Conservation (phyloP, 441 rosid genomes). For the Hura crepitans region DNA sequence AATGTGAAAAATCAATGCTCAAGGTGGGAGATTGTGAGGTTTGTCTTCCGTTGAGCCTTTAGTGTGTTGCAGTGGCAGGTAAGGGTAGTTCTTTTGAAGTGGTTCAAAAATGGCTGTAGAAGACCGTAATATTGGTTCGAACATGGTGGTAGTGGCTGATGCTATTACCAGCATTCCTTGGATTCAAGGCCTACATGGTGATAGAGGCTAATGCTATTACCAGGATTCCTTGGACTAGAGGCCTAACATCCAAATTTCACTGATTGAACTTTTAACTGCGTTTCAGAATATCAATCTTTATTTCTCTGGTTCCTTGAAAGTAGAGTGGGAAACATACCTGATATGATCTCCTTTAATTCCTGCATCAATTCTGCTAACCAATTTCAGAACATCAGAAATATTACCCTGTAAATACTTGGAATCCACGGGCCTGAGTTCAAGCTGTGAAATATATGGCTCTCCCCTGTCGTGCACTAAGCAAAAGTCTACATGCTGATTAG, state of each 20-base stretch:
- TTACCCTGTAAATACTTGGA: constrained; percentile 34
- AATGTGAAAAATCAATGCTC: not conserved
- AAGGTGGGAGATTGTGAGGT: not conserved
- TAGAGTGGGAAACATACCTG: constrained; percentile 35
- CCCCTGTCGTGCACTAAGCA: constrained; percentile 45
- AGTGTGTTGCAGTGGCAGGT: not conserved
- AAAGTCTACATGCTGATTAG: constrained; percentile 31
- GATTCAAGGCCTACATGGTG: not conserved
- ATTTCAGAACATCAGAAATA: constrained; percentile 34
- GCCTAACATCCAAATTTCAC: not conserved
- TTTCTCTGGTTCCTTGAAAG: not conserved
- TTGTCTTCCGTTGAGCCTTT: not conserved
- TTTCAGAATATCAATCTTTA: not conserved
- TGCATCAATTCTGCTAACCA: constrained; percentile 43
- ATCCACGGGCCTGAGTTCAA: constrained; percentile 48
- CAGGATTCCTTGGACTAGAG: not conserved
- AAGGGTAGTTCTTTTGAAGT: not conserved
- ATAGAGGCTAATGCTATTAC: not conserved
- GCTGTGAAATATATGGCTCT: constrained; percentile 45
- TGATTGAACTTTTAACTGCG: not conserved
- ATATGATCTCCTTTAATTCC: constrained; percentile 31
- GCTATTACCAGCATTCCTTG: not conserved
- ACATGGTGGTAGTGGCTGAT: not conserved
- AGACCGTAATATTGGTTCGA: not conserved
- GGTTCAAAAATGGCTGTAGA: not conserved